Conservation (phyloP, 768 basidiomycete genomes). For the Kwoniella botswanensis region DNA sequence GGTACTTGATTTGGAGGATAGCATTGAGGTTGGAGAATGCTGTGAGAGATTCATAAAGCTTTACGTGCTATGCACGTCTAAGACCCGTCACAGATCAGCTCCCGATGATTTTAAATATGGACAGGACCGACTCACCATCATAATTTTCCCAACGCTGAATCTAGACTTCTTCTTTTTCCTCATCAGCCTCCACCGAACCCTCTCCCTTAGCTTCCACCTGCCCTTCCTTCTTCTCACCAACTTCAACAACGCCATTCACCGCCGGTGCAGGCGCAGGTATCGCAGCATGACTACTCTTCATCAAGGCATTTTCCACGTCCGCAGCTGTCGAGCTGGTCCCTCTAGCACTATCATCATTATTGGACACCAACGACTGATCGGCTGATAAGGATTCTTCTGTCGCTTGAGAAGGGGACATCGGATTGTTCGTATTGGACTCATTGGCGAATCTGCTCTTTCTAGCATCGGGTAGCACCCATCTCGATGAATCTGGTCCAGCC, state of each 20-base stretch:
- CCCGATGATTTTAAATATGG: no score
- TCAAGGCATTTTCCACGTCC: conserved; percentile 45
- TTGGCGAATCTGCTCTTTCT: conserved; percentile 36
- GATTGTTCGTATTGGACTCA: background rate
- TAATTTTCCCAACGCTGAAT: no score
- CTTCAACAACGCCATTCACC: background rate
- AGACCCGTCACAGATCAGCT: no score
- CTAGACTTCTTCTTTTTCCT: no score
- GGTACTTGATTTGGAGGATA: no score
- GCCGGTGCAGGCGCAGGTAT: conserved; percentile 15
- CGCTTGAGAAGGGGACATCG: conserved; percentile 10
- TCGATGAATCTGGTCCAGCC: conserved; percentile 66
- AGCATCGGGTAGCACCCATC: conserved; percentile 70
- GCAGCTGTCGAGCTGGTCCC: conserved; percentile 10
- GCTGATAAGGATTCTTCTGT: conserved; percentile 21
- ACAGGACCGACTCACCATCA: no score
- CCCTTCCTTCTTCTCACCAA: conserved; percentile 23
- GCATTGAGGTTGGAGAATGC: no score
- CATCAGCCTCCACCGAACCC: no score
- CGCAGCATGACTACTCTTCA: conserved; percentile 32
- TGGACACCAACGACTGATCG: background rate
- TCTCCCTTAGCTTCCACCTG: background rate
- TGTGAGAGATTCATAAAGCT: no score
- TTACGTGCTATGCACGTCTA: no score
- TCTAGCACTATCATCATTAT: conserved; percentile 1